phyloP scores from a whole-genome alignment of 176 grass and related monocot genomes.

The Avena insularis region DNA sequence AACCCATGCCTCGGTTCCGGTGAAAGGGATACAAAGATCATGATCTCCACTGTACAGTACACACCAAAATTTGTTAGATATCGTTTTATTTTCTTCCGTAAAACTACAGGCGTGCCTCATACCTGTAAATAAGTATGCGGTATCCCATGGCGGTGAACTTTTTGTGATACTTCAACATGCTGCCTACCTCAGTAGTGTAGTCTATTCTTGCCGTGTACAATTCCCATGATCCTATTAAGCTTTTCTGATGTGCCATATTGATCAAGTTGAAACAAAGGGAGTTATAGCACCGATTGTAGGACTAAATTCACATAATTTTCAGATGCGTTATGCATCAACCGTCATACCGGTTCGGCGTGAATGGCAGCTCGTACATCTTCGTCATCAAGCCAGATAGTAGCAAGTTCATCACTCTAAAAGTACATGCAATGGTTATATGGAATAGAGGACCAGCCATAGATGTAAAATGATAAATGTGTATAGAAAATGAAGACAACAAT shows the following conservation, averaged over 20 bases:
- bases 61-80: not conserved
- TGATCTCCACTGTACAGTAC: constrained; percentile 66
- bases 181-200: constrained; percentile 49
- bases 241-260: constrained; percentile 44
- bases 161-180: constrained; percentile 69
- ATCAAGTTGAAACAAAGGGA: not conserved
- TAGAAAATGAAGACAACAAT: too few species aligned
- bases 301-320: constrained; percentile 4
- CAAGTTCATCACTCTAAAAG: constrained; percentile 54
- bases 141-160: constrained; percentile 63
- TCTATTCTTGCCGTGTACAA: constrained; percentile 59
- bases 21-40: constrained; percentile 79
- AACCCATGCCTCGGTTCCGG: constrained; percentile 84
- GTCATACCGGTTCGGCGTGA: constrained; percentile 65
- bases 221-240: constrained; percentile 62
- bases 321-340: not conserved
- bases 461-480: too few species aligned
- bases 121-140: constrained; percentile 68
- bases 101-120: not conserved
- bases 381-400: constrained; percentile 68
- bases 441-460: too few species aligned
- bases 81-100: not conserved
- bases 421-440: too few species aligned
- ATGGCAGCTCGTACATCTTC: constrained; percentile 71
- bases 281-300: constrained; percentile 3